These are phyloP conservation scores for Naegleria fowleri DNA, from an alignment of 208 protist species.

Conservation along the genomic window DNA sequence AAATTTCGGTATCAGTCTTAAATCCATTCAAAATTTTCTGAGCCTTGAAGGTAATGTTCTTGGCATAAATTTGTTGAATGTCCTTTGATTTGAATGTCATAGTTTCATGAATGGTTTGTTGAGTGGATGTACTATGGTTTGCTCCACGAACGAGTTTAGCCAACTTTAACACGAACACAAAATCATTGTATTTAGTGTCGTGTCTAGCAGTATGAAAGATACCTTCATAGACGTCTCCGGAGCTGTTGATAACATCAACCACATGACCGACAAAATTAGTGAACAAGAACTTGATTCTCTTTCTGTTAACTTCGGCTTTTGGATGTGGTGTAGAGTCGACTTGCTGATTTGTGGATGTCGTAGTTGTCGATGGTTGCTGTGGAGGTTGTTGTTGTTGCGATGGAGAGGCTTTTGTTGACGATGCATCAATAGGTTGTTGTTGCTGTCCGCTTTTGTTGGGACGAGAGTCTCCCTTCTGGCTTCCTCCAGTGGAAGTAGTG, in stretches of 20 bases:
- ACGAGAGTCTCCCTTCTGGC: not conserved
- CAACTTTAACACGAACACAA: not conserved
- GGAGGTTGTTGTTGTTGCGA: no score
- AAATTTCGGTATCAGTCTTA: not conserved
- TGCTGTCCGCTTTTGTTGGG: not conserved
- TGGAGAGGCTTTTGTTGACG: not conserved
- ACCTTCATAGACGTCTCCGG: slow-evolving; percentile 11
- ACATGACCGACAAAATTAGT: not conserved
- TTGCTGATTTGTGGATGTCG: not conserved
- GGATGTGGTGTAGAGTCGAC: not conserved
- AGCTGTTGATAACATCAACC: not conserved
- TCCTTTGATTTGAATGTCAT: not conserved
- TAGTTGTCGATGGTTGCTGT: not conserved
- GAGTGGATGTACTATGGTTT: not conserved
- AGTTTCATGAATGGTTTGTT: not conserved
- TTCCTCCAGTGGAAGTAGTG: not conserved
- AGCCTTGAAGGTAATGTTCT: not conserved
- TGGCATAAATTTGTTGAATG: not conserved
- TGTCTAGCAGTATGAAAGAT: not conserved
- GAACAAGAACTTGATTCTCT: not conserved
- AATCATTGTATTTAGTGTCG: not conserved
- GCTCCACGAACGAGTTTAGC: not conserved
- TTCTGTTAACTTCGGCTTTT: not conserved
- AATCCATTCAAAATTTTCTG: not conserved
- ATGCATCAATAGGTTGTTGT: not conserved